Base-by-base conservation (phyloP, 441 rosid genomes). In the Erysimum cheiri region DNA sequence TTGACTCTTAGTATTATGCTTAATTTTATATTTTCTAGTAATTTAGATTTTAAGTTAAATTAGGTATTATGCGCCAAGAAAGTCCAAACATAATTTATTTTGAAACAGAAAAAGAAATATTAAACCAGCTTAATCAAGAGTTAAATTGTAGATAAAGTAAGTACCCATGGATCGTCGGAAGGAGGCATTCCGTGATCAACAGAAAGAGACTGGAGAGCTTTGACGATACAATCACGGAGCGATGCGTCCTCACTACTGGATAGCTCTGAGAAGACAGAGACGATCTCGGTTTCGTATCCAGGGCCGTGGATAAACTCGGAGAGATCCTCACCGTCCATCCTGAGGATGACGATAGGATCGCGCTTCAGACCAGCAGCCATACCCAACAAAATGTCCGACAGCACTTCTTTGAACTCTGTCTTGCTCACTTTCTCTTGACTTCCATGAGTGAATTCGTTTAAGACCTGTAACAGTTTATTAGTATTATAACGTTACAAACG, bases 101-200 rank as follows among this genome's bases (percentile, higher is more conserved):
- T 29, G 5, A n/a, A n/a, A 31, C 17, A 31, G 13, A 8, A 47
- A 29, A 0, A 9, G 9, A 14, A 15, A 8, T 32, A 11, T 8
- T 31, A 8, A 54, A 31, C 22, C 3, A 53, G 35, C 37, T 53
- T 53, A n/a, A 32, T 4, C 0, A 8, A 32, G 24, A 29, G 3
- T 28, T 4, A 4, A 31, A 31, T 3, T 31, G 6, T 3, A 48
- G 14, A 55, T 4, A 13, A 12, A 49, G 2, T 29, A 26, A 36
- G 60, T 82, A 95, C 99, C 99, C 99, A 95, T 32, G 96, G 71
- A 71, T 95, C 99, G 9, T 82, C 80, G 48, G 81, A 52, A 6
- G 99, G 97, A 39, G 99, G 98, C 86, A 95, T 85, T 61, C 99
- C 99, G 62, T 85, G 97, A 50, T 92, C 97, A 69, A 95, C 98